Evolutionary conservation across 176 grass and related monocot genomes (phyloP), one percentile per base, ranked within the genome.

Genomic region (Alloteropsis semialata): DNA sequence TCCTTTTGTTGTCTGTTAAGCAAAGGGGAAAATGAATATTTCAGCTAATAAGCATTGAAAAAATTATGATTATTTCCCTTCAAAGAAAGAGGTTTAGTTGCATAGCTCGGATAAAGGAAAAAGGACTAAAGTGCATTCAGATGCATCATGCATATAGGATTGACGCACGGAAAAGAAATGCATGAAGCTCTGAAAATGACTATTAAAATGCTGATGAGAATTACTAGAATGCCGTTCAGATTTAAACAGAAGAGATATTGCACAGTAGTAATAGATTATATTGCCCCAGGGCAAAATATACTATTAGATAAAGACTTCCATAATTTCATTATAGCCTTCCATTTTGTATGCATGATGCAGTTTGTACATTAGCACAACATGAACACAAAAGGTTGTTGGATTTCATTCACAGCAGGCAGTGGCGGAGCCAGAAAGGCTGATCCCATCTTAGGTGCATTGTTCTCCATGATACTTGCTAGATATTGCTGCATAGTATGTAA

Each of bases 1-100:
- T 30, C 37, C 58, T 67, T 54, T 82, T 19, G 66, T 58, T 49
- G 65, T 28, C 88, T 90, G 48, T 74, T 56, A 8, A 82, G 41
- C 3, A 68, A 78, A 45, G 46, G 46, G 29, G 0, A 66, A 56
- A 73, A 72, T n/a, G 11, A 79, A 42, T 22, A 30, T 62, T 74
- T 50, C 45, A 43, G 74, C 21, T 33, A 3, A 66, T 53, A 67
- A 75, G 43, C 53, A 60, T 80, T 30, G 5, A 8, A 56, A 71
- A 33, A 44, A 6, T 21, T 25, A 69, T 48, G 21, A 73, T 65
- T 24, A n/a, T 78, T 78, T 42, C 37, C 37, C 10, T 68, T 68
- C 14, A 64, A 25, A 55, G 15, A 71, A 61, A 28, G 32, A 51
- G 18, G 30, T 14, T 45, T 32, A 41, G 63, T 37, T 18, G 17